Conservation (phyloP, 495 filamentous ascomycete genomes). For the Xylaria intraflava region DNA sequence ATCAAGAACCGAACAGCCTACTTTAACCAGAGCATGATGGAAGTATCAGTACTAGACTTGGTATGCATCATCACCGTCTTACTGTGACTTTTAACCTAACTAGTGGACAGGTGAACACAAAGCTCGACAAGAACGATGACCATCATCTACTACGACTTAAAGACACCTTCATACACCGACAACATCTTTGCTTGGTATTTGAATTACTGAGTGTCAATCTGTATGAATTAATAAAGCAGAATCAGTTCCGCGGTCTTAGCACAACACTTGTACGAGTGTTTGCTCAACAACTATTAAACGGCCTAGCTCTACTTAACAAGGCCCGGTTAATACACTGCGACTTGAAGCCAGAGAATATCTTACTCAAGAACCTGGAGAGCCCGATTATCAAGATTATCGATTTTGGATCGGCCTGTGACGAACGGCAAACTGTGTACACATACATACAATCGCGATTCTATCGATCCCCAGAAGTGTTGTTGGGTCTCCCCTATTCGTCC, state of each 20-base stretch:
- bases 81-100: neutral
- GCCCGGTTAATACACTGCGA: conserved; percentile 97
- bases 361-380: conserved; percentile 97
- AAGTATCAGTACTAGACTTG: conserved; percentile 95
- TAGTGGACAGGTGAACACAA: conserved; percentile 82
- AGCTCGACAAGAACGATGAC: conserved; percentile 98
- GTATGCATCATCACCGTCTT: conserved; percentile 42
- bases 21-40: conserved; percentile 99
- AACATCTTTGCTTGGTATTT: conserved; percentile 96
- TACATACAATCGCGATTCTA: conserved; percentile 99
- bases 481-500: conserved; percentile 93
- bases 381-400: conserved; percentile 99
- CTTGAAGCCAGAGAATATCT: conserved; percentile 96
- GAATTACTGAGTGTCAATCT: conserved; percentile 96
- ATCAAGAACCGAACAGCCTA: conserved; percentile 99
- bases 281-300: conserved; percentile 92
- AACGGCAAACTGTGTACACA: conserved; percentile 97
- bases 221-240: conserved; percentile 99
- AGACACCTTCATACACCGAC: conserved; percentile 96
- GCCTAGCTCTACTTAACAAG: conserved; percentile 88
- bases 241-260: conserved; percentile 95
- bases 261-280: conserved; percentile 97
- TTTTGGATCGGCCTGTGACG: conserved; percentile 97
- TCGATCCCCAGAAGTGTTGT: conserved; percentile 89
- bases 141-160: conserved; percentile 94